Conservation (phyloP, 108 stramenopile species). For the Cyclotella baltica region DNA sequence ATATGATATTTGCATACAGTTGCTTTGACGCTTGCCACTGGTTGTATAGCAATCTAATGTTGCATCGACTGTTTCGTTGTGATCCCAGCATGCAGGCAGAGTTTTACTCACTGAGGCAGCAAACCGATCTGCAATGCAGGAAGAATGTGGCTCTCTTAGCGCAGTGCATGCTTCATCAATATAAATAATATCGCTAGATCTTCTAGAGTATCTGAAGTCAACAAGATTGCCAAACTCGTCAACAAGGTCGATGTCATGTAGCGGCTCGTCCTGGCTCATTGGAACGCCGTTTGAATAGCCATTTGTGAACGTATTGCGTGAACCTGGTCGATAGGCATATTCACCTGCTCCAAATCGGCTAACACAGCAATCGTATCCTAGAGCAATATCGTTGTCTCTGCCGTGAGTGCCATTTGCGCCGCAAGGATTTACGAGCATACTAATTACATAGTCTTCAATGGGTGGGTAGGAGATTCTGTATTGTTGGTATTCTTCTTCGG, state of each 20-base stretch:
- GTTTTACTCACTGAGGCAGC: slow-evolving; percentile 28
- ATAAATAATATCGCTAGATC: slow-evolving; percentile 56
- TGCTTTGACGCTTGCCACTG: slow-evolving; percentile 22
- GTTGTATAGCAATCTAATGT: slow-evolving; percentile 45
- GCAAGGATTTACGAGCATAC: slow-evolving; percentile 53
- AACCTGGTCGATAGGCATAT: slow-evolving; percentile 36
- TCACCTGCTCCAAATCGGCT: slow-evolving; percentile 51
- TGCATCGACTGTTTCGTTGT: slow-evolving; percentile 64
- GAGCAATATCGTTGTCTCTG: slow-evolving; percentile 34
- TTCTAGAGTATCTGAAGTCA: slow-evolving; percentile 37
- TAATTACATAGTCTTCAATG: slow-evolving; percentile 46
- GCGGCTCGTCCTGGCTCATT: slow-evolving; percentile 43
- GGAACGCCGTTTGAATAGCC: slow-evolving; percentile 46
- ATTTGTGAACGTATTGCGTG: slow-evolving; percentile 37
- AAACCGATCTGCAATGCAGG: slow-evolving; percentile 52
- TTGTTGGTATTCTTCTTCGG: slow-evolving; percentile 10
- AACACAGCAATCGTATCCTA: slow-evolving; percentile 54
- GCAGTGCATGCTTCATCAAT: slow-evolving; percentile 52
- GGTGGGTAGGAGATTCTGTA: slow-evolving; percentile 41
- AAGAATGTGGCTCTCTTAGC: slow-evolving; percentile 39
- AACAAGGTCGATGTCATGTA: slow-evolving; percentile 60
- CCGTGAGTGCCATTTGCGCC: slow-evolving; percentile 57
- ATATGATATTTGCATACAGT: slow-evolving; percentile 64
- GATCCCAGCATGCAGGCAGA: slow-evolving; percentile 60
- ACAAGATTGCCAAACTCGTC: slow-evolving; percentile 46